These are phyloP conservation scores for Verticillium klebahnii DNA, from an alignment of 2,329 filamentous ascomycete genomes.

Conservation along the genomic window DNA sequence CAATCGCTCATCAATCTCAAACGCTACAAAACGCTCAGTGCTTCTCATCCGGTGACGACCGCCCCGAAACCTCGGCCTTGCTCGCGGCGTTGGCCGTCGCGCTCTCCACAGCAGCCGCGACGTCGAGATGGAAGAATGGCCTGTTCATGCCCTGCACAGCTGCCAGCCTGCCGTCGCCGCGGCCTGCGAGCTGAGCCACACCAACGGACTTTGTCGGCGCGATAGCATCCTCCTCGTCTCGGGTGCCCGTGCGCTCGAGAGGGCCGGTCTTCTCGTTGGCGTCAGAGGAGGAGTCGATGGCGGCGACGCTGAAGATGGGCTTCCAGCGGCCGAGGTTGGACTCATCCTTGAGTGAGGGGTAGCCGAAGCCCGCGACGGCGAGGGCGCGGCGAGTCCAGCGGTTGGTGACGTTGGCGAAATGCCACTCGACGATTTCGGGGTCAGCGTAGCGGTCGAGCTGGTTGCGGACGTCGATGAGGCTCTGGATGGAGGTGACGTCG, in stretches of 20 bases:
- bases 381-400: conserved; percentile 55
- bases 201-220: conserved; percentile 4
- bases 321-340: conserved; percentile 23
- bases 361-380: conserved; percentile 51
- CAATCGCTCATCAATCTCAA: neutral
- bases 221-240: conserved; percentile 13
- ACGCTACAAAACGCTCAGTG: neutral
- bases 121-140: conserved; percentile 48
- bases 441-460: conserved; percentile 48
- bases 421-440: conserved; percentile 44
- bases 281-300: conserved; percentile 8
- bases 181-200: conserved; percentile 12
- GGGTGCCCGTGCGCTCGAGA: conserved; percentile 3
- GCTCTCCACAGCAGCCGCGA: conserved; percentile 43
- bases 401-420: conserved; percentile 50
- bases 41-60: neutral
- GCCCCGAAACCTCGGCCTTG: conserved; percentile 6
- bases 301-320: conserved; percentile 27
- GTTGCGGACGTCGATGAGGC: conserved; percentile 50
- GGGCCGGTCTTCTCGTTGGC: neutral
- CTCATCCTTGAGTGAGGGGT: conserved; percentile 24
- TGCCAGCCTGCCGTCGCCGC: conserved; percentile 20
- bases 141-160: conserved; percentile 42
- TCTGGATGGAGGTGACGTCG: conserved; percentile 54
- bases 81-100: conserved; percentile 28